These are phyloP conservation scores for Colletotrichum spinosum DNA, from an alignment of 2,329 filamentous ascomycete genomes.

Conservation along the genomic window DNA sequence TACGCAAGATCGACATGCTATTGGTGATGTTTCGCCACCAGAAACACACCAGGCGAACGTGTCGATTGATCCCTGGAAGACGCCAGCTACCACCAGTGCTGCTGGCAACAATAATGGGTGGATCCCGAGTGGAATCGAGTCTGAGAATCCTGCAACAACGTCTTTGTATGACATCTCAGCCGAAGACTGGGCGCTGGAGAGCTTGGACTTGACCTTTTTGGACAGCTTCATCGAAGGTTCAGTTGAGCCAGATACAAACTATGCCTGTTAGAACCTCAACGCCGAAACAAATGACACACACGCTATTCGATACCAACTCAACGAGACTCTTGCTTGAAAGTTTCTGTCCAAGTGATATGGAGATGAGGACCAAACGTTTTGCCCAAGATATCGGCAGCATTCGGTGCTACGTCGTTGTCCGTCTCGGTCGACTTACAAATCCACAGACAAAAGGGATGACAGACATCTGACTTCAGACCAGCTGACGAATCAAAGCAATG, in stretches of 20 bases:
- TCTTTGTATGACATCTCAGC: not conserved
- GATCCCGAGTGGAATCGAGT: constrained; percentile 37
- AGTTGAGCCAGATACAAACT: not conserved
- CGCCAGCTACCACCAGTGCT: not conserved
- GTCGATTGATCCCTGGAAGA: not conserved
- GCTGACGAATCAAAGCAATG: too few relatives aligned
- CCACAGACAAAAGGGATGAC: too few relatives aligned
- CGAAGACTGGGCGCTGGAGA: constrained; percentile 21
- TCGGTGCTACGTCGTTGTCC: too few relatives aligned
- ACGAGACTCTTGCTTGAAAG: rapidly evolving
- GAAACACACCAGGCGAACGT: not conserved
- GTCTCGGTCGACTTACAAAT: too few relatives aligned
- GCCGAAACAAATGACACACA: too few relatives aligned
- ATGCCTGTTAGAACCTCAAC: too few relatives aligned
- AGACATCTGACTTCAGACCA: too few relatives aligned
- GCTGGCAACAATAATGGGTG: constrained; percentile 20
- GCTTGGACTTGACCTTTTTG: constrained; percentile 19
- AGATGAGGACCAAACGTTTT: rapidly evolving
- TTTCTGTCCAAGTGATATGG: too few relatives aligned
- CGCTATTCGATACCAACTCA: too few relatives aligned
- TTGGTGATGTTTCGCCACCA: not conserved
- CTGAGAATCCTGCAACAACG: not conserved
- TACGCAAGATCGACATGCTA: not conserved
- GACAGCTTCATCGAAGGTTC: constrained; percentile 18
- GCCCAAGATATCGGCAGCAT: too few relatives aligned